Evolutionary conservation across 2,329 filamentous ascomycete species (phyloP).

Genomic region (Paramyrothecium sp.): DNA sequence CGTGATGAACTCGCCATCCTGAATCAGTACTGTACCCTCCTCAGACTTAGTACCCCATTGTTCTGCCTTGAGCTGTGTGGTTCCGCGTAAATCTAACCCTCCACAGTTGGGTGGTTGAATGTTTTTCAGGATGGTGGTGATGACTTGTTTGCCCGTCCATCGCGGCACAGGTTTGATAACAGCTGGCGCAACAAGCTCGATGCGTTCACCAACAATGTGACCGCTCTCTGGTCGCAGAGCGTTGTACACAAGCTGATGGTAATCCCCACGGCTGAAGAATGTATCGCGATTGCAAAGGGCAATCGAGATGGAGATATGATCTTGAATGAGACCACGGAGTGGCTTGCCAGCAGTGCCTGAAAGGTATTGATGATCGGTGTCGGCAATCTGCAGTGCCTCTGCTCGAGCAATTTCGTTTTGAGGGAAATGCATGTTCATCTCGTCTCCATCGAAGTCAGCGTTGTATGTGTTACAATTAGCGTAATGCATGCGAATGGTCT

Average conservation of each 20-base stretch:
- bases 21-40: slow-evolving; percentile 78
- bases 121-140: slow-evolving; percentile 90
- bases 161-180: slow-evolving; percentile 76
- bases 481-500: slow-evolving; percentile 99
- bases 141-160: slow-evolving; percentile 96
- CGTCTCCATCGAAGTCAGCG: slow-evolving; percentile 97
- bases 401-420: slow-evolving; percentile 94
- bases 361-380: slow-evolving; percentile 96
- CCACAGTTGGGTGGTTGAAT: slow-evolving; percentile 76
- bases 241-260: slow-evolving; percentile 90
- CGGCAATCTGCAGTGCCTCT: slow-evolving; percentile 88
- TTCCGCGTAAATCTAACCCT: slow-evolving; percentile 76
- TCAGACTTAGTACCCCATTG: slow-evolving; percentile 77
- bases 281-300: slow-evolving; percentile 88
- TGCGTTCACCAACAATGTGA: slow-evolving; percentile 78
- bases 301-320: slow-evolving; percentile 94
- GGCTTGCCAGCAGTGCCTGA: slow-evolving; percentile 93
- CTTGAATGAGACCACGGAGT: slow-evolving; percentile 92
- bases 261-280: slow-evolving; percentile 84
- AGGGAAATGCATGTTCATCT: slow-evolving; percentile 99
- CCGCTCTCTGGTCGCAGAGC: slow-evolving; percentile 87
- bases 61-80: slow-evolving; percentile 73
- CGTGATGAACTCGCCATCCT: slow-evolving; percentile 81
- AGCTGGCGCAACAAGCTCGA: slow-evolving; percentile 78
- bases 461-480: slow-evolving; percentile 99